These are phyloP conservation scores for Taxillus chinensis DNA, from an alignment of 164 flowering plant genomes.

Conservation along the genomic window DNA sequence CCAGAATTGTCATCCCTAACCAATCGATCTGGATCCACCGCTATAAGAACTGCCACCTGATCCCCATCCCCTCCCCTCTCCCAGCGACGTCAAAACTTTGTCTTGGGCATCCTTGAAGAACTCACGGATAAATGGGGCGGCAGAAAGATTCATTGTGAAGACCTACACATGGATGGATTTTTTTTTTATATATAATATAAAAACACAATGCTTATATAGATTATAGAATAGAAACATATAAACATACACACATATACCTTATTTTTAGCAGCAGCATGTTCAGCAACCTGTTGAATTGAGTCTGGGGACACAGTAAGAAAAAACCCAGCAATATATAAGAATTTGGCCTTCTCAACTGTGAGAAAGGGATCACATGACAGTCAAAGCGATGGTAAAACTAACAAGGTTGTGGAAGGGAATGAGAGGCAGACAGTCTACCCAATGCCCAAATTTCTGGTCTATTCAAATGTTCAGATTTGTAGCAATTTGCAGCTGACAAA, in stretches of 20 bases:
- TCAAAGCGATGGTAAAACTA: not conserved
- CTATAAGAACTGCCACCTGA: too few relatives aligned
- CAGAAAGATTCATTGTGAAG: conserved; percentile 88
- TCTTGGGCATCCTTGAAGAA: conserved; percentile 86
- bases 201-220: not conserved
- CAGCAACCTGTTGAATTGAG: conserved; percentile 69
- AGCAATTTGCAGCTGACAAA: conserved; percentile 93
- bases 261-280: conserved; percentile 61
- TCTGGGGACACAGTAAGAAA: conserved; percentile 95
- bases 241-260: conserved; percentile 32
- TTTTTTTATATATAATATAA: not conserved
- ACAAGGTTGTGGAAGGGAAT: not conserved
- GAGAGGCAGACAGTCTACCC: conserved; percentile 30
- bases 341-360: conserved; percentile 94
- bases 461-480: conserved; percentile 84
- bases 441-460: conserved; percentile 90
- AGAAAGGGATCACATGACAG: conserved; percentile 4
- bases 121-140: conserved; percentile 90
- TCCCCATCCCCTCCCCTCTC: too few relatives aligned
- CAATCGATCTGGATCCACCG: too few relatives aligned
- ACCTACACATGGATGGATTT: conserved; percentile 26
- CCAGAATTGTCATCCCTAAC: too few relatives aligned
- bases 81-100: conserved; percentile 80
- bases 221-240: not conserved
- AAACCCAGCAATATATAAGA: conserved; percentile 84